Conservation (phyloP, 1,139 yeast genomes). For the Tardiomyces depauwii region DNA sequence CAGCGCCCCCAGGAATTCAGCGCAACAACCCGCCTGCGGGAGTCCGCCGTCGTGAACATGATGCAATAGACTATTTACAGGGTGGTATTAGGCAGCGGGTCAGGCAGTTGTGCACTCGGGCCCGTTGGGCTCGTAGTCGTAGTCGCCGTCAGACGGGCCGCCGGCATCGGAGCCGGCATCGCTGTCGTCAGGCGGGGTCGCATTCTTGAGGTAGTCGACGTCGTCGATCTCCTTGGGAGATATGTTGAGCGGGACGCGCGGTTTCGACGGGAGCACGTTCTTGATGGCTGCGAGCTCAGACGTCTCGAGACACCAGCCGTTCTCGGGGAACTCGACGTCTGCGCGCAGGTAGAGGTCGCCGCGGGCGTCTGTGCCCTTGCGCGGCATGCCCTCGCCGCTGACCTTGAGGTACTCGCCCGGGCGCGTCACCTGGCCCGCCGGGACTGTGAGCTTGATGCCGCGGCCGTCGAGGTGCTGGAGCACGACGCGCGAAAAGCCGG, state of each 20-base stretch:
- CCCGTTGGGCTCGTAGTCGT: background rate
- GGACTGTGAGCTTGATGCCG: constrained; percentile 52
- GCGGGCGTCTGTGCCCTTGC: constrained; percentile 30
- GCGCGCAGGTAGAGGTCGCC: constrained; percentile 72
- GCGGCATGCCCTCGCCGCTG: constrained; percentile 81
- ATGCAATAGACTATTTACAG: background rate
- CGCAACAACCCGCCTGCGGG: no score
- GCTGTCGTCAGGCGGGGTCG: background rate
- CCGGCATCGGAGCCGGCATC: background rate
- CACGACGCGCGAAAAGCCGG: constrained; percentile 63
- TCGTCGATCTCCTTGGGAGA: constrained; percentile 1
- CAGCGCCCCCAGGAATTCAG: no score
- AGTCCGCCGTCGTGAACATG: background rate
- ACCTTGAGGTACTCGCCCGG: constrained; percentile 68
- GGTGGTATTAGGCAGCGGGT: background rate
- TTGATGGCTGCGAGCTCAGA: background rate
- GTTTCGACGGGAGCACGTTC: background rate
- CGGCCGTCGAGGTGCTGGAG: constrained; percentile 79
- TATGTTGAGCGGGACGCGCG: background rate
- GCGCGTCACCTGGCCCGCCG: constrained; percentile 51
- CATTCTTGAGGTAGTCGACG: background rate
- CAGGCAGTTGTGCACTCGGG: background rate
- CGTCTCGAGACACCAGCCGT: constrained; percentile 16
- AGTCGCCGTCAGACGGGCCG: background rate
- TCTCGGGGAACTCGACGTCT: constrained; percentile 72